Evolutionary conservation across 257 asterid genomes (phyloP), one percentile per base, ranked within the genome.

Genomic region (Nicotiana otophora): DNA sequence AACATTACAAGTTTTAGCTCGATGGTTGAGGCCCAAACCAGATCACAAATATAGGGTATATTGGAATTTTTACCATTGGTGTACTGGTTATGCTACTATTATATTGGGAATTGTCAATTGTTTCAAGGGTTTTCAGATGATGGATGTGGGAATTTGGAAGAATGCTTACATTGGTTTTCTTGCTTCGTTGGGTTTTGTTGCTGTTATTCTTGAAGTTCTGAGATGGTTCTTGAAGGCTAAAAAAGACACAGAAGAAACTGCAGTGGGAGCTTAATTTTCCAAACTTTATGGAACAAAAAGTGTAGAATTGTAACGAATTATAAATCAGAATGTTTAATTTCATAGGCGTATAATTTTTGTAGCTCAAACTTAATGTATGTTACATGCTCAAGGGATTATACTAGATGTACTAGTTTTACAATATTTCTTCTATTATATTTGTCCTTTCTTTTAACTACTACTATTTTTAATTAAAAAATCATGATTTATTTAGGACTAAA

Each of bases 1-100:
- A 55, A 77, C 67, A 55, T 33, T 77, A 30, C 81, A 77, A 77
- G 51, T 77, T 20, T 77, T 77, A 57, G 81, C 81, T 77, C 46
- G 20, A 19, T 11, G 67, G 16, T 14, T 77, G 31, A 65, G 67
- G 17, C 67, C 53, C 17, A 3, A n/a, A 28, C 57, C 57, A 23
- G 53, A 77, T 15, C 67, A 77, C 53, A 77, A 77, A 7, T 55
- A 28, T 1, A 77, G 81, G 31, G 6, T 55, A 20, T 77, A 77
- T 77, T 77, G 81, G 81, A 77, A 77, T 77, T 54, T 77, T 4
- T 77, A 55, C 33, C 78, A 46, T 53, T 46, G 78, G 78, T 20
- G 12, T 1, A 46, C 20, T 42, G 78, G 78, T 72, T 77, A 77
- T 55, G 67, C 31, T 28, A 77, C 81, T 28, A 77, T 77, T 9